Base-by-base conservation (phyloP, 306 rosid species). In the Rosa lucieae region DNA sequence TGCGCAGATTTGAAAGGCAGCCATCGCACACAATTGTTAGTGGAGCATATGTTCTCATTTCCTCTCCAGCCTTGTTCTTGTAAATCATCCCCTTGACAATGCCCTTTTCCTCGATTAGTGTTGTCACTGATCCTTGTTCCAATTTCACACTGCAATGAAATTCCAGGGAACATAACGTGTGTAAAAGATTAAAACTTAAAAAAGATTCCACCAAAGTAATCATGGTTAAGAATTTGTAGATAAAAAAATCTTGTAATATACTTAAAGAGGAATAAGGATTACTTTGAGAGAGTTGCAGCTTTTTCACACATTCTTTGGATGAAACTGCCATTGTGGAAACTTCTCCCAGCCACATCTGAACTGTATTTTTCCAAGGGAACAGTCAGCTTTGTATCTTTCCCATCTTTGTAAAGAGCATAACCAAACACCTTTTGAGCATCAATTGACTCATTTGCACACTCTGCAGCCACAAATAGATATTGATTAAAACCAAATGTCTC, bases 1-100 rank as follows among this genome's bases (percentile, higher is more conserved):
- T 92, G 52, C 97, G 87, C 42, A 94, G 83, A 85, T 94, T 94
- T 23, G 98, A 94, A 81, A 92, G 92, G 78, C 98, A 89, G 8
- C 97, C 96, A 56, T 90, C 91, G 39, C 85, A 88, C 23, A 90
- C 90, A 13, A 88, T 23, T 23, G 26, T 23, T 23, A 23, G 26
- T 23, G 26, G 26, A 23, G 26, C 26, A 23, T 23, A 23, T 23
- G 26, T 23, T 23, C 26, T 23, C 26, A 90, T 70, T n/a, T 72
- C 62, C 63, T 72, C 56, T 62, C 78, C 70, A 15, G 11, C 52
- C 43, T 74, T 74, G 48, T 63, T 21, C 51, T 74, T 74, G 51
- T 56, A 74, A 13, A 55, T 44, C 21, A 74, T 69, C 40, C 78
- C 68, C 58, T 56, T 74, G 52, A 74, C n/a, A 5, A 43, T 74